Conservation (phyloP, 176 grass and related monocot species). For the Rhynchospora tenuis region DNA sequence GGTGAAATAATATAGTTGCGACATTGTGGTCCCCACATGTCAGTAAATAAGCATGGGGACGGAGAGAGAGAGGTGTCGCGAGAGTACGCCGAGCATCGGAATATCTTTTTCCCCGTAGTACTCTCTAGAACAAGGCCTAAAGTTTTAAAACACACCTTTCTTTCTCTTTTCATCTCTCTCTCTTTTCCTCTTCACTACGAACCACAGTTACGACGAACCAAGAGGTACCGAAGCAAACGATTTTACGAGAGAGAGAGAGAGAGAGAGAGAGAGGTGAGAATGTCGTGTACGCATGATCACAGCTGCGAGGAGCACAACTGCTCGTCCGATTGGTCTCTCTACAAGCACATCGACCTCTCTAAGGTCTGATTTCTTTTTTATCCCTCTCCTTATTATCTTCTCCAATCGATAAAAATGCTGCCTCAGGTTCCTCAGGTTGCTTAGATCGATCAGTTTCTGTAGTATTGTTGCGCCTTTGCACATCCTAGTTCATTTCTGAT, state of each 20-base stretch:
- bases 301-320: slow-evolving; percentile 98
- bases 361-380: slow-evolving; percentile 30
- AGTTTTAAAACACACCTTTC: not conserved
- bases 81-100: too few relatives aligned
- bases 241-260: not conserved
- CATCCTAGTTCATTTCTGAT: not conserved
- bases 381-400: not conserved
- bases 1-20: too few relatives aligned
- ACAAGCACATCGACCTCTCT: slow-evolving; percentile 82
- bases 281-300: slow-evolving; percentile 94
- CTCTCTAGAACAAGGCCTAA: not conserved
- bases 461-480: not conserved
- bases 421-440: not conserved
- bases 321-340: slow-evolving; percentile 92
- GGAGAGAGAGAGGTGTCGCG: too few relatives aligned
- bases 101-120: not conserved
- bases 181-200: not conserved
- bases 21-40: too few relatives aligned
- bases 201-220: not conserved
- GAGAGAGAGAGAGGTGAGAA: slow-evolving; percentile 16
- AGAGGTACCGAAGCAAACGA: not conserved
- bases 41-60: too few relatives aligned
- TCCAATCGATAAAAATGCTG: not conserved
- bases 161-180: not conserved
- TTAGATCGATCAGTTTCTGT: not conserved